These are phyloP conservation scores for Fomitopsis pulvina DNA, from an alignment of 768 basidiomycete species.

Conservation along the genomic window DNA sequence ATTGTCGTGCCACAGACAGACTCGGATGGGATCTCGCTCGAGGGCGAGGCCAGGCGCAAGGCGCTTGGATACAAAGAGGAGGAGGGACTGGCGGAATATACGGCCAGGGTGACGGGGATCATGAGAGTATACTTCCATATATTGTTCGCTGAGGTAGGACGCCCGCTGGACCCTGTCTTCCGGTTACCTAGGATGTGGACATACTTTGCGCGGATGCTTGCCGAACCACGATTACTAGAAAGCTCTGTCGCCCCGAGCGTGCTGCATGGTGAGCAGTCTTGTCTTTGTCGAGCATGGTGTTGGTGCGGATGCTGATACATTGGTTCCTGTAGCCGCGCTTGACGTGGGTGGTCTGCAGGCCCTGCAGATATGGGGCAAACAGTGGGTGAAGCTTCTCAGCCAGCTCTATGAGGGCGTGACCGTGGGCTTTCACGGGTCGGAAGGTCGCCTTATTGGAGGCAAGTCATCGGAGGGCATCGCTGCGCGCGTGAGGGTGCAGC, in stretches of 20 bases:
- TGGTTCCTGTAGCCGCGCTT: conserved; percentile 54
- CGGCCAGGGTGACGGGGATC: conserved; percentile 64
- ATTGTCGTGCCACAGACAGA: conserved; percentile 48
- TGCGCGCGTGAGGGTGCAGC: conserved; percentile 54
- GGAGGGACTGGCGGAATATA: conserved; percentile 58
- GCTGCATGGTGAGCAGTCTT: conserved; percentile 48
- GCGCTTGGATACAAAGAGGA: conserved; percentile 52
- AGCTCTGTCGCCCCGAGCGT: conserved; percentile 59
- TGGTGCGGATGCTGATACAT: not conserved
- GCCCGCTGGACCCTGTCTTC: conserved; percentile 47
- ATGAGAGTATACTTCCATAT: conserved; percentile 86
- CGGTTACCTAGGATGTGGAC: conserved; percentile 63
- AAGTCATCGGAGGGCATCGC: conserved; percentile 53
- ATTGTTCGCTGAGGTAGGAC: conserved; percentile 31
- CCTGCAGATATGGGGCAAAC: conserved; percentile 61
- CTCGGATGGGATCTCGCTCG: conserved; percentile 42
- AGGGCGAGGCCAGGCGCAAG: conserved; percentile 35
- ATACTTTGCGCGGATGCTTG: conserved; percentile 62
- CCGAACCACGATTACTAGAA: conserved; percentile 43
- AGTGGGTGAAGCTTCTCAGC: conserved; percentile 70
- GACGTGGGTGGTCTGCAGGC: conserved; percentile 65
- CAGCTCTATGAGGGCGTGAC: conserved; percentile 61
- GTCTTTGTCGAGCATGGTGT: conserved; percentile 11
- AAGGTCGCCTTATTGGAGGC: conserved; percentile 49
- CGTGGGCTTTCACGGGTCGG: conserved; percentile 37